phyloP scores from a whole-genome alignment of 116 monocot genomes.

The Dioscorea cayenensis region DNA sequence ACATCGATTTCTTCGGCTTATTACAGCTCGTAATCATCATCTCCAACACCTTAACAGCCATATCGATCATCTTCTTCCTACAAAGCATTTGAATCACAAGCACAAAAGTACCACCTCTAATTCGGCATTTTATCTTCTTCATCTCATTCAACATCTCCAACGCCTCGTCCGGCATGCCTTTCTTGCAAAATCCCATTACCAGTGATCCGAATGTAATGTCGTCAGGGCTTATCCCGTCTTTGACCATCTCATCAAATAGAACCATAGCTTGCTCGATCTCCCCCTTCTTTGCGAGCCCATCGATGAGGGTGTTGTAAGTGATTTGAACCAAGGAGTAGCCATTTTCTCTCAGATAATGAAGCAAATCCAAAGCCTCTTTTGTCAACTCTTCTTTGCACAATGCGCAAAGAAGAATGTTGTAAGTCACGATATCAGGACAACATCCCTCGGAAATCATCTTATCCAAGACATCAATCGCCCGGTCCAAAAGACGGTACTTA shows the following conservation, averaged over 20 bases:
- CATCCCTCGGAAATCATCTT: slow-evolving; percentile 52
- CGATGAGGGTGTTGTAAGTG: slow-evolving; percentile 81
- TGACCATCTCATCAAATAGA: slow-evolving; percentile 68
- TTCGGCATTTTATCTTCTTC: slow-evolving; percentile 30
- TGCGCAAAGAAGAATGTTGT: slow-evolving; percentile 61
- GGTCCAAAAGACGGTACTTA: slow-evolving; percentile 43
- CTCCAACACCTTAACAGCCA: slow-evolving; percentile 48
- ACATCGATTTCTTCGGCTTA: slow-evolving; percentile 34
- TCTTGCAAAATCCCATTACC: slow-evolving; percentile 57
- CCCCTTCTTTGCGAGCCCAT: slow-evolving; percentile 62
- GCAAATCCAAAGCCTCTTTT: slow-evolving; percentile 42
- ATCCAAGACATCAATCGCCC: slow-evolving; percentile 59
- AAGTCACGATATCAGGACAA: slow-evolving; percentile 73
- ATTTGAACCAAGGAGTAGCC: slow-evolving; percentile 41
- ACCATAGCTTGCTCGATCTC: slow-evolving; percentile 44
- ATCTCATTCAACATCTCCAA: slow-evolving; percentile 49
- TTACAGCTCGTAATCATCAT: slow-evolving; percentile 42
- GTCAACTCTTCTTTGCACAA: slow-evolving; percentile 62
- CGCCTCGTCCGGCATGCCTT: slow-evolving; percentile 52
- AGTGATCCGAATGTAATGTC: slow-evolving; percentile 67
- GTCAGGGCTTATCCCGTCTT: slow-evolving; percentile 52
- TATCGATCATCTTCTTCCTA: slow-evolving; percentile 29
- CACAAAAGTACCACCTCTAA: slow-evolving; percentile 46
- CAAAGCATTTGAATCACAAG: slow-evolving; percentile 61
- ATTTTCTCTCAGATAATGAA: slow-evolving; percentile 32